Evolutionary conservation across 345 rosid genomes (phyloP), one percentile per base, ranked within the genome.

Genomic region (Gossypium bickii): DNA sequence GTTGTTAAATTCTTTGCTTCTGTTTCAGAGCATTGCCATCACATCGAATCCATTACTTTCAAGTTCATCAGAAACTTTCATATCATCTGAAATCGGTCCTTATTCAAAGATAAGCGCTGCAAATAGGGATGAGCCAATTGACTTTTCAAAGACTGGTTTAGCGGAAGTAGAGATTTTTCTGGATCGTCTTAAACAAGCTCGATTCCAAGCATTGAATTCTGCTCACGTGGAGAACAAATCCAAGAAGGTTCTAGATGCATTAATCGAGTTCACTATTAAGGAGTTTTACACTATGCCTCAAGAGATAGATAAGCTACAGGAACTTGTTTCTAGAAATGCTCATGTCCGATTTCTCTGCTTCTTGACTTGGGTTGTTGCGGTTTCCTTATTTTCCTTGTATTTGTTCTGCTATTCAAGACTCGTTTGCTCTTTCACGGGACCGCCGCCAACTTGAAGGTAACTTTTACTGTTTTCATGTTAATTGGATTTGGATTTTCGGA

Each of bases 181-280:
- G 27, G 44, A 49, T 69, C 75, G 78, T 64, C 83, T 86, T 7
- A 67, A 49, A 34, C 49, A 81, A 73, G 86, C 80, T 55, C 80
- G 57, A 70, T 18, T 12, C 15, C 79, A 77, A 74, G 81, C 74
- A 47, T 29, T 59, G 69, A 79, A 74, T 16, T 84, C 87, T 1
- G 47, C 5, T 59, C 38, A 59, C 38, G 53, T 70, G 34, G 81
- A 81, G 17, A 7, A 61, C 52, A 73, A 52, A 15, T 78, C 79
- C 2, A 84, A 74, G 86, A 81, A 80, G 79, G 74, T 85, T 71
- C 64, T 85, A 17, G 81, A 83, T 55, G 73, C 75, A 48, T 52
- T 86, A 24, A 66, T 86, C 43, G 56, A 64, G 70, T 61, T 52
- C 18, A 58, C 56, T 12, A 13, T 73, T 13, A 3, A 73, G n/a